phyloP scores from a whole-genome alignment of 2,329 filamentous ascomycete genomes.

The Colletotrichum chrysophilum region DNA sequence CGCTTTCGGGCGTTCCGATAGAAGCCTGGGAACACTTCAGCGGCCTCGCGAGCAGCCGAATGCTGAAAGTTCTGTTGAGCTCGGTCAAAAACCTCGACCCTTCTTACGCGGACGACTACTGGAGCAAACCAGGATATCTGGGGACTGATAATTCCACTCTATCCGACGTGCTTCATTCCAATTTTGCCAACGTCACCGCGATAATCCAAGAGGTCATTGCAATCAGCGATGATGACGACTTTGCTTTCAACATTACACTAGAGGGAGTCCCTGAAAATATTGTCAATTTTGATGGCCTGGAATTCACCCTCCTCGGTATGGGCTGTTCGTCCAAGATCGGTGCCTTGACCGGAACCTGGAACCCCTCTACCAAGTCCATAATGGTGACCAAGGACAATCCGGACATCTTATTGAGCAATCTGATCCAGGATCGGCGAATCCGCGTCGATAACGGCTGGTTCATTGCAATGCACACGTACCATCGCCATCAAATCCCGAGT shows the following conservation, averaged over 20 bases:
- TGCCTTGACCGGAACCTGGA: not conserved
- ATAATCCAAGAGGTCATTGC: not conserved
- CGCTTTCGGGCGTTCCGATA: not conserved
- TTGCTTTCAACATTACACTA: not conserved
- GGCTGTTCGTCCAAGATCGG: not conserved
- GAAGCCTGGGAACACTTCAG: constrained; percentile 14
- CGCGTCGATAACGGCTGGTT: constrained; percentile 16
- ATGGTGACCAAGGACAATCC: not conserved
- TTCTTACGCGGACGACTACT: constrained; percentile 22
- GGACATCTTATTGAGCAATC: not conserved
- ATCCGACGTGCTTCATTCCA: constrained; percentile 2
- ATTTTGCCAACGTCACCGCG: not conserved
- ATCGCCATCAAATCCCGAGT: constrained; percentile 19
- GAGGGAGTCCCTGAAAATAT: not conserved
- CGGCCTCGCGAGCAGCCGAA: not conserved
- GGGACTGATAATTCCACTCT: constrained; percentile 12
- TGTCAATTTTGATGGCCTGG: not conserved
- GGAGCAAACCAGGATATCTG: constrained; percentile 21
- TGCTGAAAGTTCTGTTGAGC: not conserved
- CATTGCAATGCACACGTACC: constrained; percentile 4
- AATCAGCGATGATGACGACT: not conserved
- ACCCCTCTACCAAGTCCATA: not conserved
- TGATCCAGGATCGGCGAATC: not conserved
- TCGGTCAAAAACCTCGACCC: constrained; percentile 2
- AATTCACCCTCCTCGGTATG: not conserved